These are phyloP conservation scores for Fusarium mundagurra DNA, from an alignment of 2,329 filamentous ascomycete genomes.

Conservation along the genomic window DNA sequence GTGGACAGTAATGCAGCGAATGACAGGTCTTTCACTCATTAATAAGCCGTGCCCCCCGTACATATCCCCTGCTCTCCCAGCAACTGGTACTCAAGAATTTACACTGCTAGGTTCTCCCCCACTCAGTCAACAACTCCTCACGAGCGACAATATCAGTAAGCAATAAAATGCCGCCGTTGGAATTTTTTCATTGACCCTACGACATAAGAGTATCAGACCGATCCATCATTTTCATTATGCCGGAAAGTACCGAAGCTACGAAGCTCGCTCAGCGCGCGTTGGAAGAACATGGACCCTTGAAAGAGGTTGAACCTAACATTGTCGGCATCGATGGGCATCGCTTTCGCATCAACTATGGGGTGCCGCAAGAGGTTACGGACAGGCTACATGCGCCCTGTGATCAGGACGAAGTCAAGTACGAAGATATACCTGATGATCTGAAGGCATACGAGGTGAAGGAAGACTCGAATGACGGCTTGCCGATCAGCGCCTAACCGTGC, in stretches of 20 bases:
- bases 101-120: rapidly evolving
- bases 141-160: background rate
- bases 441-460: background rate
- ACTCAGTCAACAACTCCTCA: background rate
- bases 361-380: background rate
- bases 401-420: background rate
- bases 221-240: background rate
- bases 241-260: background rate
- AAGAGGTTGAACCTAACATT: background rate
- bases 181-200: background rate
- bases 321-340: background rate
- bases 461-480: background rate
- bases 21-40: background rate
- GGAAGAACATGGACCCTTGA: background rate
- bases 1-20: background rate
- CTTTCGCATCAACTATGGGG: background rate
- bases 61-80: background rate
- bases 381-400: background rate
- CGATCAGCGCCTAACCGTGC: rapidly evolving
- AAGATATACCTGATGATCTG: background rate
- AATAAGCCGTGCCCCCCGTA: background rate
- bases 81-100: rapidly evolving
- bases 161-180: rapidly evolving
- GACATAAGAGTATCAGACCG: rapidly evolving
- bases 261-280: background rate